Evolutionary conservation across 257 asterid genomes (phyloP), one percentile per base, ranked within the genome.

Genomic region (Plectranthus barbatus): DNA sequence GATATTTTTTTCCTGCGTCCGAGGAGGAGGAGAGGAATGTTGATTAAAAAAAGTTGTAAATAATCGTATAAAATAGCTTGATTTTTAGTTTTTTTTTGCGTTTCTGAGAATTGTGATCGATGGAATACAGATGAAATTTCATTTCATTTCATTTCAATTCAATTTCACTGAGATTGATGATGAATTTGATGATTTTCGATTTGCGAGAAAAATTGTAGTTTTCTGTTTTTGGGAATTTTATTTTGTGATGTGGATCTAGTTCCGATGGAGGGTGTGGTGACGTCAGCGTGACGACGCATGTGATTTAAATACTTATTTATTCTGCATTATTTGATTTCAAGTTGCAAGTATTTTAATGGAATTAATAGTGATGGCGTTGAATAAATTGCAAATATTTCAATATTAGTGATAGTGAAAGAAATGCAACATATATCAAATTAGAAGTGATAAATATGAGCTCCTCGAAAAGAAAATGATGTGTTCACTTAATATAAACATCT

Each of bases 1-100:
- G 72, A 64, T n/a, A n/a, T 50, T 44, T 77, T 33, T 23, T 73
- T 80, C 70, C 79, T 53, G 95, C 90, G 77, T 87, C 95, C 90
- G 81, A 79, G 86, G 74, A 70, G 70, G 80, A 71, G 44, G 75
- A 72, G 75, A 66, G 36, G 6, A 31, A 64, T 37, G 53, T 53
- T 48, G 31, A 57, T n/a, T n/a, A 37, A 20, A 33, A 29, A 15
- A 48, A 46, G 34, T 6, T 75, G 64, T 64, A 69, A 13, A 69
- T 68, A 68, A 2, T 26, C 48, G 19, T 51, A 62, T 64, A 55
- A 34, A 44, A 34, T 34, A 31, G 36, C 23, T 68, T 23, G 9
- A 4, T 3, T 36, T 34, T 44, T 49, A 1, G n/a, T 11, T 46
- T 1, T 37, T 1, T 41, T 10, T 11, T 48, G 11, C 24, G 1